Conservation (phyloP, 805 yeast species). For the Zygosaccharomyces bisporus region DNA sequence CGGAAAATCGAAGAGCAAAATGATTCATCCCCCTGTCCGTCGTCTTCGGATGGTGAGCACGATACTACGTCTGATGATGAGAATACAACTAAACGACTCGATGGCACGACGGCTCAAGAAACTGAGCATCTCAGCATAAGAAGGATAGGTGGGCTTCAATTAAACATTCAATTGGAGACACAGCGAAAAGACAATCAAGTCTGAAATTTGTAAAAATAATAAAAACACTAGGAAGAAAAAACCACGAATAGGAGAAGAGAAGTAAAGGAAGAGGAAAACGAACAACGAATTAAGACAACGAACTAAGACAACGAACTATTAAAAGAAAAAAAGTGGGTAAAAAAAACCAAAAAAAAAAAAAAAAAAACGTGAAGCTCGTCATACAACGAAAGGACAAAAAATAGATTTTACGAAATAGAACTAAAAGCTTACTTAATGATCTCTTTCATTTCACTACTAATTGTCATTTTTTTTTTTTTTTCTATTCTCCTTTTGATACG, state of each 20-base stretch:
- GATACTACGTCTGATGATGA: conserved; percentile 15
- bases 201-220: conserved; percentile 4
- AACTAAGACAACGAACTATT: too few species aligned
- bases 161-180: conserved; percentile 23
- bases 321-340: too few species aligned
- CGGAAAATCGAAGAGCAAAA: conserved; percentile 28
- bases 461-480: background rate
- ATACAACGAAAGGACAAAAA: too few species aligned
- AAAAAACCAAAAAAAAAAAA: background rate
- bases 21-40: conserved; percentile 20
- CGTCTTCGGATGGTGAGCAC: conserved; percentile 22
- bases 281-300: background rate
- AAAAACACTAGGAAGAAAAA: background rate
- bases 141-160: conserved; percentile 23
- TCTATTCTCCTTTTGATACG: background rate
- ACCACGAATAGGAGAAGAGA: background rate
- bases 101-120: background rate
- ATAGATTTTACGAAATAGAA: background rate
- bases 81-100: conserved; percentile 9
- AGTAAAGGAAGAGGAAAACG: background rate
- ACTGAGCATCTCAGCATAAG: conserved; percentile 9
- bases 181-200: conserved; percentile 2
- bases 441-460: background rate
- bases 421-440: background rate
- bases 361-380: background rate